Conservation (phyloP, 805 yeast species). For the Schwanniomyces sp. region DNA sequence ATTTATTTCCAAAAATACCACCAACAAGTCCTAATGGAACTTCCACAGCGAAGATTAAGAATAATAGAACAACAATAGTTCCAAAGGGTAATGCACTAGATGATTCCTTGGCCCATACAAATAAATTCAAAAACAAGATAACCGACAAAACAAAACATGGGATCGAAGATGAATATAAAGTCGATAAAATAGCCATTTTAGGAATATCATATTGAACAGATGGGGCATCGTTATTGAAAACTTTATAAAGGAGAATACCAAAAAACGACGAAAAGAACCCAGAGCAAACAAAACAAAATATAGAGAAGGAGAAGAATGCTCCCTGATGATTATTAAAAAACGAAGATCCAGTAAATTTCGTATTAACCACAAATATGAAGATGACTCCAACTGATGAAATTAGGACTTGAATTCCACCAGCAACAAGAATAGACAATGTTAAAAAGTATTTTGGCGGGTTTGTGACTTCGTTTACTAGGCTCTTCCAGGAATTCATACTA, state of each 20-base stretch:
- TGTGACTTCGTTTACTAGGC: constrained; percentile 53
- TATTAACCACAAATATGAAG: constrained; percentile 44
- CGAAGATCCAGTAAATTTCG: constrained; percentile 46
- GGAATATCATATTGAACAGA: constrained; percentile 17
- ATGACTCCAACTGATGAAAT: constrained; percentile 66
- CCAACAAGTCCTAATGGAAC: constrained; percentile 76
- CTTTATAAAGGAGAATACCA: constrained; percentile 62
- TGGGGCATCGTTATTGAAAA: constrained; percentile 45
- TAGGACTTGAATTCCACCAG: constrained; percentile 74
- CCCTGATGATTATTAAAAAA: constrained; percentile 68
- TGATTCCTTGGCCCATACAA: constrained; percentile 76
- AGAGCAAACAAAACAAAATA: constrained; percentile 61
- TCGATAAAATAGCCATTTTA: constrained; percentile 17
- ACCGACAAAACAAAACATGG: constrained; percentile 51
- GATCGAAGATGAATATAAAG: constrained; percentile 37
- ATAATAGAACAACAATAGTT: constrained; percentile 60
- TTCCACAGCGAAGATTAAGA: constrained; percentile 62
- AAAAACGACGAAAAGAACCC: constrained; percentile 75
- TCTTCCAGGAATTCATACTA: constrained; percentile 47
- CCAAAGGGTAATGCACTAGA: constrained; percentile 79
- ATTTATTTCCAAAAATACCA: constrained; percentile 52
- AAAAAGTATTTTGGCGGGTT: constrained; percentile 49
- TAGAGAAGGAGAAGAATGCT: constrained; percentile 60
- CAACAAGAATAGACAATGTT: constrained; percentile 55
- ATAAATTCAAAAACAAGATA: constrained; percentile 57